Evolutionary conservation across 202 grass and related monocot species (phyloP).

Genomic region (Cymbopogon flexuosus): DNA sequence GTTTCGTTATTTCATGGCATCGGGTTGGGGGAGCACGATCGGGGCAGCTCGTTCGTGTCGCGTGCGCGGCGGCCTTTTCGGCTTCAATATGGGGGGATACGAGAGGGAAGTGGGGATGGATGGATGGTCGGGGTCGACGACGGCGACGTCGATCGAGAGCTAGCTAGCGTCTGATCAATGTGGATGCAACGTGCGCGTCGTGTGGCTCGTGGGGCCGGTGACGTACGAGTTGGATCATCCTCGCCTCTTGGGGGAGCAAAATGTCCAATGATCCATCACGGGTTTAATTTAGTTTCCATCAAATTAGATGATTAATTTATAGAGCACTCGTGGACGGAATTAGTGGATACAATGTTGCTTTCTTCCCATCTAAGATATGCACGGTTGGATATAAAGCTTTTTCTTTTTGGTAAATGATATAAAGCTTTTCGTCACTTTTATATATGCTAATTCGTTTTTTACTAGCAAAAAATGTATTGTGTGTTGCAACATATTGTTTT

Average conservation of each 20-base stretch:
- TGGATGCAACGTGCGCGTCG: slow-evolving; percentile 34
- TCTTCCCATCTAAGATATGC: background rate
- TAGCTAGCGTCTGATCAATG: background rate
- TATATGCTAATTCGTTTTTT: no score
- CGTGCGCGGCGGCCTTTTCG: slow-evolving; percentile 35
- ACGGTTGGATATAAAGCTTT: background rate
- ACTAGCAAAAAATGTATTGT: no score
- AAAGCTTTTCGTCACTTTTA: no score
- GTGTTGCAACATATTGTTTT: no score
- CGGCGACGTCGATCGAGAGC: slow-evolving; percentile 11
- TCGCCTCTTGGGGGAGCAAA: no score
- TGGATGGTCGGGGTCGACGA: slow-evolving; percentile 27
- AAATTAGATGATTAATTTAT: background rate
- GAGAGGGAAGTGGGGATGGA: background rate
- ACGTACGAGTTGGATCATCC: slow-evolving; percentile 30
- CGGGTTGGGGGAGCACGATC: background rate
- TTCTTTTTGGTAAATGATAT: no score
- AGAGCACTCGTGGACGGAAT: background rate
- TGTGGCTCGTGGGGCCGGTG: slow-evolving; percentile 24
- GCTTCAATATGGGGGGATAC: slow-evolving; percentile 9
- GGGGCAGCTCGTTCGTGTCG: background rate
- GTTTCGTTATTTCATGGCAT: slow-evolving; percentile 54
- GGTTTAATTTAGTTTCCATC: slow-evolving; percentile 5
- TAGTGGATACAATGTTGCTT: background rate
- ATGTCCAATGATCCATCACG: background rate